These are phyloP conservation scores for Penicillium sp. DNA, from an alignment of 2,329 filamentous ascomycete genomes.

Conservation along the genomic window DNA sequence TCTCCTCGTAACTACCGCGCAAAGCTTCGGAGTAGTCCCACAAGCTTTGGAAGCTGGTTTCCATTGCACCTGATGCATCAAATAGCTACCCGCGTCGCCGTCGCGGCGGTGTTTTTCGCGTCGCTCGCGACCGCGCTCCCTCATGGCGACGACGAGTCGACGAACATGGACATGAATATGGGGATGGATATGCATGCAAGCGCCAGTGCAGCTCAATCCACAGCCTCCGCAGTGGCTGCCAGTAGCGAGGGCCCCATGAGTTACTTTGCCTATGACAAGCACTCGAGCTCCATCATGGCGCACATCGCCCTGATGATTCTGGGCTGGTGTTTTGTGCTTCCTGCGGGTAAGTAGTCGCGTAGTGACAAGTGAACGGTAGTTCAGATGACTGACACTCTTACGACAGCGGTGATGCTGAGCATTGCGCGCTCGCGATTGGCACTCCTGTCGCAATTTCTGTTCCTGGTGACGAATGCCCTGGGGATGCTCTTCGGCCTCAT, in stretches of 20 bases:
- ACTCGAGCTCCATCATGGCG: slow-evolving; percentile 55
- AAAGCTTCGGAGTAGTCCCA: slow-evolving; percentile 2
- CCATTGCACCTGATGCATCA: slow-evolving; percentile 24
- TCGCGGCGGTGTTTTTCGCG: slow-evolving; percentile 30
- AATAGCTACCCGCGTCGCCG: slow-evolving; percentile 25
- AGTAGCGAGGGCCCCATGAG: slow-evolving; percentile 38
- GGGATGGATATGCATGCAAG: slow-evolving; percentile 26
- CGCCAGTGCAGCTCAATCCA: slow-evolving; percentile 13
- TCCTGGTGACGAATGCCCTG: slow-evolving; percentile 61
- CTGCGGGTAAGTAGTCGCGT: slow-evolving; percentile 59
- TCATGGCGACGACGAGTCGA: slow-evolving; percentile 34
- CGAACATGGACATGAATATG: slow-evolving; percentile 34
- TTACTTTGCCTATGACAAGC: slow-evolving; percentile 44
- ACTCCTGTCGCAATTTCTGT: slow-evolving; percentile 65
- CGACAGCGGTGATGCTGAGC: slow-evolving; percentile 77
- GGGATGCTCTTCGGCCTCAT: slow-evolving; percentile 64
- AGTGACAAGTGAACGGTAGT: neutral
- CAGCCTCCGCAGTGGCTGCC: slow-evolving; percentile 14
- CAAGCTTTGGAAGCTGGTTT: slow-evolving; percentile 4
- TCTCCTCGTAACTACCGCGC: slow-evolving; percentile 7
- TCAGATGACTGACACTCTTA: neutral
- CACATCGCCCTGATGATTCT: slow-evolving; percentile 70
- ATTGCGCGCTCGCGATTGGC: slow-evolving; percentile 73
- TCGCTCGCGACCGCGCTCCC: slow-evolving; percentile 32
- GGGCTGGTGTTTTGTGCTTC: slow-evolving; percentile 70